Evolutionary conservation across 345 rosid species (phyloP), one percentile per base, ranked within the genome.

Genomic region (Pelargonium nanum): DNA sequence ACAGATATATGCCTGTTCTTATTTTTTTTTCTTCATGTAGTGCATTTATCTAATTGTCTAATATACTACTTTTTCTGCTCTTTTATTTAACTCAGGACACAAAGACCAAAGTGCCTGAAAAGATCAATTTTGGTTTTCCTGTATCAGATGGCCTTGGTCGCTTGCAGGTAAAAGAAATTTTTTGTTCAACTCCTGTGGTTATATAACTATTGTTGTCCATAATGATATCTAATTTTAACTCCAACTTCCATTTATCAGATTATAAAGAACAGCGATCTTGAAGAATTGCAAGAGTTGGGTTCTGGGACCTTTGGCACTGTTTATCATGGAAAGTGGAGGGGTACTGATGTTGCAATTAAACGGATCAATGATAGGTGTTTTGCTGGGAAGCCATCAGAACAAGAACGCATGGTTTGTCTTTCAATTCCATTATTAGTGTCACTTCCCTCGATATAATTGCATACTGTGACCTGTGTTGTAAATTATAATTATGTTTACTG

Each of bases 321-420:
- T 57, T 85, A 85, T 70, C 87, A 82, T 62, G 87, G 87, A 24
- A 84, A 85, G 70, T 85, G 90, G 90, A 78, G 90, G 75, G 90
- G 87, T 26, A 80, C 83, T 25, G 87, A 82, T 68, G 87, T 81
- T 63, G 86, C 83, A 55, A 79, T 86, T 61, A 75, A 79, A 72
- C 75, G 84, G 56, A 80, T 82, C 65, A 80, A 75, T 22, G 80
- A 81, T 59, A 65, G 90, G 65, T 85, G 87, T 68, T 82, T 85
- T 50, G 68, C 82, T 26, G 87, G 87, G 67, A 82, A 82, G 65
- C 76, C 90, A 57, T 80, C 85, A 19, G 90, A 82, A 64, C 87
- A 85, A 70, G 90, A 80, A 34, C 78, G 80, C 66, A 80, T 83
- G 87, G 85, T 86, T 50, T 61, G 76, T 62, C 48, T 63, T 32